A percentile compares a stretch with the other conserved stretches of the same genome.
These are phyloP conservation scores for Thuja plicata DNA, from an alignment of 83 land plant genomes.

Conservation along the genomic window DNA sequence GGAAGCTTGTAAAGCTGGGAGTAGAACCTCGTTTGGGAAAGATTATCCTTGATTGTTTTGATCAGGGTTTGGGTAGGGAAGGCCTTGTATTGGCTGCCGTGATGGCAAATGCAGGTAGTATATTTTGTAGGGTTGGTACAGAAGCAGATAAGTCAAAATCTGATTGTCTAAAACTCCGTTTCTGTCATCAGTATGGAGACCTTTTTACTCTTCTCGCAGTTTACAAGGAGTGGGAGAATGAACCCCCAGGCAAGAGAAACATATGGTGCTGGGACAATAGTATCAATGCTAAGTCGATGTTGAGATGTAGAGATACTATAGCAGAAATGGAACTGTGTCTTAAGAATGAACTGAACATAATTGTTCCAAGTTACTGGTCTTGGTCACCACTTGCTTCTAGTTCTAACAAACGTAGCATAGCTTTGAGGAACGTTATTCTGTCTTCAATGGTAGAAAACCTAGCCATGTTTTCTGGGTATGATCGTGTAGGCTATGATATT, in stretches of 20 bases:
- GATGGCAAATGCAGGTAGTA: slow-evolving; percentile 76
- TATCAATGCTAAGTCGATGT: slow-evolving; percentile 79
- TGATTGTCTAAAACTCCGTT: slow-evolving; percentile 72
- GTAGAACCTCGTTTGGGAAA: slow-evolving; percentile 83
- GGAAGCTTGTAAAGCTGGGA: slow-evolving; percentile 63
- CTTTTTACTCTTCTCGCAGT: slow-evolving; percentile 79
- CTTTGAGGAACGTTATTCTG: slow-evolving; percentile 56
- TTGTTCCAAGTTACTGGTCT: slow-evolving; percentile 55
- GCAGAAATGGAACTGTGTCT: slow-evolving; percentile 63
- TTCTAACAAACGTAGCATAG: slow-evolving; percentile 24
- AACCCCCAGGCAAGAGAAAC: slow-evolving; percentile 29
- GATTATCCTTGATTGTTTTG: slow-evolving; percentile 45
- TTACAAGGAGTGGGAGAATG: slow-evolving; percentile 66
- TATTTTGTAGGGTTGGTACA: slow-evolving; percentile 76
- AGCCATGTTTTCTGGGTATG: slow-evolving; percentile 75
- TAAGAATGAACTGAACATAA: slow-evolving; percentile 40
- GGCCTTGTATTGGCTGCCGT: slow-evolving; percentile 81
- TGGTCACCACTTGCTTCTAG: slow-evolving; percentile 50
- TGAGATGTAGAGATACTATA: slow-evolving; percentile 68
- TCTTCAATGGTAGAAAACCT: slow-evolving; percentile 68
- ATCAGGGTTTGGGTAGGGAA: slow-evolving; percentile 49
- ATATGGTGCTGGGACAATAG: slow-evolving; percentile 89
- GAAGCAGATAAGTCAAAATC: slow-evolving; percentile 64
- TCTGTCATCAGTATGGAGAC: slow-evolving; percentile 79
- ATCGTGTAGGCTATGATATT: slow-evolving; percentile 76